A percentile compares a stretch with the other conserved stretches of the same genome.
These are phyloP conservation scores for Hebeloma cylindrosporum DNA, from an alignment of 768 basidiomycete species.

Conservation along the genomic window DNA sequence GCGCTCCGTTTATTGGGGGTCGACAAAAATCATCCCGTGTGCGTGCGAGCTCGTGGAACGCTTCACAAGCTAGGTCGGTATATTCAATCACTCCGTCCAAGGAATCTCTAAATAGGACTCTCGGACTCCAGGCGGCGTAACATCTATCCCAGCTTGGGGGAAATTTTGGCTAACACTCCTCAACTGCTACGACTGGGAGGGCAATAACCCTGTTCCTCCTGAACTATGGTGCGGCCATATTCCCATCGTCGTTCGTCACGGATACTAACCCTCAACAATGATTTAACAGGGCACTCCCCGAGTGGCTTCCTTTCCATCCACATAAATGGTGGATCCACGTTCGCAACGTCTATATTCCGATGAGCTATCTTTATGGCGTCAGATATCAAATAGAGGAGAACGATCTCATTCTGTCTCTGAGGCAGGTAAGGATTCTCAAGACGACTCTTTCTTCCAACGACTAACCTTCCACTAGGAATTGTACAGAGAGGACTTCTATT, in stretches of 20 bases:
- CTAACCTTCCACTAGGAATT: conserved; percentile 79
- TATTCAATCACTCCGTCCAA: not conserved
- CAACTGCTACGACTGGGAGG: conserved; percentile 96
- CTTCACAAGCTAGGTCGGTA: conserved; percentile 78
- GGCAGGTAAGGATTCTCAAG: conserved; percentile 63
- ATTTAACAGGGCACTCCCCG: conserved; percentile 78
- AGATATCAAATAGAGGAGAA: conserved; percentile 69
- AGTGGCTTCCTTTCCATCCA: conserved; percentile 92
- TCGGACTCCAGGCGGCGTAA: conserved; percentile 67
- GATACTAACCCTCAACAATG: too few relatives aligned
- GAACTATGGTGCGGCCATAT: conserved; percentile 70
- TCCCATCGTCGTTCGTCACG: not conserved
- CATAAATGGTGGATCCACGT: conserved; percentile 98
- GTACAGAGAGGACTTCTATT: conserved; percentile 78
- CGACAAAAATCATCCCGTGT: conserved; percentile 79
- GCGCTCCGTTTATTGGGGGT: conserved; percentile 86
- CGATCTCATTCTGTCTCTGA: conserved; percentile 72
- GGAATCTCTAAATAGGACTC: not conserved
- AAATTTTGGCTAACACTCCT: conserved; percentile 95
- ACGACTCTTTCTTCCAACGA: not conserved
- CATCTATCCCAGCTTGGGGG: conserved; percentile 85
- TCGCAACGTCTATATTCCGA: conserved; percentile 86
- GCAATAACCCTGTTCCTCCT: conserved; percentile 86
- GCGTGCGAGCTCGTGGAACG: conserved; percentile 75
- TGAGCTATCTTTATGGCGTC: conserved; percentile 81